Conservation (phyloP, 1,284 basidiomycete genomes). For the Porogramme epimiltina region DNA sequence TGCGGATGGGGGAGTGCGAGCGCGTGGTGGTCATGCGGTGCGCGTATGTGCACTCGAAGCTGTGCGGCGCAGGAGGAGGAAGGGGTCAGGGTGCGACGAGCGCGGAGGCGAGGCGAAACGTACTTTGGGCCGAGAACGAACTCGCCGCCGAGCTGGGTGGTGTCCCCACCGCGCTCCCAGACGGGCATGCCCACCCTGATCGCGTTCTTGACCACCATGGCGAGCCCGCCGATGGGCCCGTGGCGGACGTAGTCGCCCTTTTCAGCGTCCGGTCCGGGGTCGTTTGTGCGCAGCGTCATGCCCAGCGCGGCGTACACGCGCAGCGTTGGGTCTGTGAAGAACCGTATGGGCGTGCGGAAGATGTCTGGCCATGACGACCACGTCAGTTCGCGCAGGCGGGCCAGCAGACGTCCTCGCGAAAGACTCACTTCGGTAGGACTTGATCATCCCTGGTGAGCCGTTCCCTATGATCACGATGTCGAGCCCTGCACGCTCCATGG, state of each 20-base stretch:
- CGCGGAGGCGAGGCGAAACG: constrained; percentile 23
- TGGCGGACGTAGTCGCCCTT: constrained; percentile 67
- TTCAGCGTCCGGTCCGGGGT: constrained; percentile 48
- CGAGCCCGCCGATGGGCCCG: constrained; percentile 63
- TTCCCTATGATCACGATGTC: constrained; percentile 79
- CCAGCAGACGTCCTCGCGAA: too few relatives aligned
- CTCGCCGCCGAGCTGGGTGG: constrained; percentile 83
- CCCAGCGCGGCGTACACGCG: constrained; percentile 75
- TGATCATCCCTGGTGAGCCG: constrained; percentile 74
- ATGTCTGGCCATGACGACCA: constrained; percentile 48
- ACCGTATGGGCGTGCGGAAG: constrained; percentile 57
- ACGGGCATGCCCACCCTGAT: constrained; percentile 74
- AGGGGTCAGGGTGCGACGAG: constrained; percentile 4
- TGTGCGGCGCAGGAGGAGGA: background rate
- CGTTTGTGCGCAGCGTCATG: constrained; percentile 61
- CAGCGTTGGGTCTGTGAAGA: constrained; percentile 81
- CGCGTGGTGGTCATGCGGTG: constrained; percentile 75
- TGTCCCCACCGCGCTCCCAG: constrained; percentile 79
- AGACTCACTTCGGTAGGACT: constrained; percentile 52
- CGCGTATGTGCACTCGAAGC: constrained; percentile 52
- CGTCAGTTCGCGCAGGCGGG: background rate
- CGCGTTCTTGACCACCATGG: constrained; percentile 70
- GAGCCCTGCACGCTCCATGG: constrained; percentile 54
- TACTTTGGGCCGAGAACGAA: constrained; percentile 84
- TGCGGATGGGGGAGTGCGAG: constrained; percentile 68